Base-by-base conservation (phyloP, 768 basidiomycete genomes). In the Amanita thiersii region DNA sequence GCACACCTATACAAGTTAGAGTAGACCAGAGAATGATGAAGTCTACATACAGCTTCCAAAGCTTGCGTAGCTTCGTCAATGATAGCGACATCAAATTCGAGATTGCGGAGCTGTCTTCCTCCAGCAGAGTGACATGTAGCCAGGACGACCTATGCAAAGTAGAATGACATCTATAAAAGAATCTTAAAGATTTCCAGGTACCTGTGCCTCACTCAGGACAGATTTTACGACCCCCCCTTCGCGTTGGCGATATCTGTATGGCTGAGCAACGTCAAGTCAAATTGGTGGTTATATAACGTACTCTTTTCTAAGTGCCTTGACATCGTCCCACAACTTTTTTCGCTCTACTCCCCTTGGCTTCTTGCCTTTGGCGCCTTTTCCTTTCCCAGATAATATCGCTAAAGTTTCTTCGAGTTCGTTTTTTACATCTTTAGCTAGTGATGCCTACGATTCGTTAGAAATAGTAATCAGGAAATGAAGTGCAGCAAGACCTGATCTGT, bases 1-100 rank as follows among this genome's bases (percentile, higher is more conserved):
- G 62, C 92, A 97, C 3, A 84, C 83, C 84, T 85, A 46, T 2
- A 44, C 9, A 36, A n/a, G n/a, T 6, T 24, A 21, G 19, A 28
- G 34, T 19, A 25, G 37, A 34, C 50, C 49, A 46, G 14, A 40
- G 18, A 4, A 12, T 26, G 7, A 20, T 15, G 21, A 25, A 8
- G 20, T 19, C 10, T 6, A 57, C 76, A 45, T 55, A 92, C 92
- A 17, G 92, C 90, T 63, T 99, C 94, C 10, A 96, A 55, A 3
- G 93, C 94, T 58, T 98, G 96, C 0, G 96, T 97, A 0, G 96
- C 96, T 63, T 99, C 96, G 50, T 99, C 96, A 40, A 99, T 93
- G 34, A 99, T 84, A 8, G 92, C 78, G 0, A 94, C 85, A 55
- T 99, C 96, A 53, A 99, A 99, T 1, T 72, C 62, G 43, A 81